Conservation (phyloP, 495 filamentous ascomycete genomes). For the Penicillium roqueforti region DNA sequence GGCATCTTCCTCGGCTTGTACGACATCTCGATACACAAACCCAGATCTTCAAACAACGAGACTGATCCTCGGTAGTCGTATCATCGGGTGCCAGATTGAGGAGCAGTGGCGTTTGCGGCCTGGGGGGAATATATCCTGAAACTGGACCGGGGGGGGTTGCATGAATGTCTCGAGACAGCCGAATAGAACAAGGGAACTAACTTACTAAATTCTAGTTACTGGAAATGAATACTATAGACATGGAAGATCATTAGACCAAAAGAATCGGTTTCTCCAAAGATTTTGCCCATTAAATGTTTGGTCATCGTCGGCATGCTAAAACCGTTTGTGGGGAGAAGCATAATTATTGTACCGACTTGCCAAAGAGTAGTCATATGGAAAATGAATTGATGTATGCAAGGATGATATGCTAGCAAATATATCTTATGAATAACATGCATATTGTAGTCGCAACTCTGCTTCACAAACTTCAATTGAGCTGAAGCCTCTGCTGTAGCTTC, state of each 20-base stretch:
- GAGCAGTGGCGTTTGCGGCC: slow-evolving; percentile 62
- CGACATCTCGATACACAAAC: slow-evolving; percentile 45
- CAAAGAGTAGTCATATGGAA: slow-evolving; percentile 48
- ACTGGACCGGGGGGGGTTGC: slow-evolving; percentile 45
- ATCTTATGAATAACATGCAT: not conserved
- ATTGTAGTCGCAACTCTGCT: not conserved
- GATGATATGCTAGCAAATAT: too few relatives aligned
- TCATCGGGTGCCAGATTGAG: slow-evolving; percentile 64
- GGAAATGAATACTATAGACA: too few relatives aligned
- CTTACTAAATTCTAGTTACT: slow-evolving; percentile 29
- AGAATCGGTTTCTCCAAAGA: too few relatives aligned
- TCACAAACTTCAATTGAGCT: not conserved
- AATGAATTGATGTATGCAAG: slow-evolving; percentile 33
- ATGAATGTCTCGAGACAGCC: slow-evolving; percentile 42
- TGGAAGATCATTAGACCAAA: too few relatives aligned
- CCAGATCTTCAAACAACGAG: slow-evolving; percentile 14
- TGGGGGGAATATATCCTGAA: slow-evolving; percentile 38
- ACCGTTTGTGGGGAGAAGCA: slow-evolving; percentile 41
- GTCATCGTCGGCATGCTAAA: slow-evolving; percentile 41
- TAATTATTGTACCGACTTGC: slow-evolving; percentile 43
- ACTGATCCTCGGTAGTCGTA: slow-evolving; percentile 38
- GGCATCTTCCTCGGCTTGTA: slow-evolving; percentile 63
- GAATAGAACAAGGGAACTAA: slow-evolving; percentile 29
- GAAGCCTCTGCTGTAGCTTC: slow-evolving; percentile 25
- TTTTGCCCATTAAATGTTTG: slow-evolving; percentile 26